Evolutionary conservation across 768 basidiomycete genomes (phyloP).

Genomic region (Naganishia vaughanmartiniae): DNA sequence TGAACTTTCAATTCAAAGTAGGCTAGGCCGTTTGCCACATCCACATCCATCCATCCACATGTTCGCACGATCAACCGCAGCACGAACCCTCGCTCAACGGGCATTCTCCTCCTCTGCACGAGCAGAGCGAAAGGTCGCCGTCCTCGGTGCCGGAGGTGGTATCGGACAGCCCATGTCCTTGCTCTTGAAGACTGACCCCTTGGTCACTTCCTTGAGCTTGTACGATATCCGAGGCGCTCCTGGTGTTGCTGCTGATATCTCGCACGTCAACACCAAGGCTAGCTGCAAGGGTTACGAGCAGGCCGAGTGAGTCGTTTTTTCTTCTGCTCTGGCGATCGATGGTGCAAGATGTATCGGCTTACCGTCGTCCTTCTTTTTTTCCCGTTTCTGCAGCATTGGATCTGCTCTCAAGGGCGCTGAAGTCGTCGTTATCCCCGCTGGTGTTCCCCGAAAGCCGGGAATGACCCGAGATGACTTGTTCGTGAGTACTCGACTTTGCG

Average conservation of each 20-base stretch:
- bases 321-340: not conserved
- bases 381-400: slow-evolving; percentile 63
- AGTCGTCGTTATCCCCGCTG: slow-evolving; percentile 96
- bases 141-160: slow-evolving; percentile 95
- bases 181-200: slow-evolving; percentile 79
- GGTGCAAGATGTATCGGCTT: not conserved
- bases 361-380: not conserved
- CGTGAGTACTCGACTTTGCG: slow-evolving; percentile 37
- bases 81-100: slow-evolving; percentile 38
- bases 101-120: slow-evolving; percentile 51
- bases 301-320: slow-evolving; percentile 30
- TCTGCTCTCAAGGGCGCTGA: slow-evolving; percentile 82
- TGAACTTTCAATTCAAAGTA: too few relatives aligned
- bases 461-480: slow-evolving; percentile 54
- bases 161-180: slow-evolving; percentile 95
- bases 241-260: slow-evolving; percentile 91
- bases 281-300: slow-evolving; percentile 68
- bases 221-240: slow-evolving; percentile 86
- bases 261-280: slow-evolving; percentile 85
- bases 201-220: slow-evolving; percentile 72
- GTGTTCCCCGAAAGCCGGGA: slow-evolving; percentile 92
- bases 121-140: slow-evolving; percentile 54
- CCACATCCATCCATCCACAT: slow-evolving; percentile 31
- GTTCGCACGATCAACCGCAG: slow-evolving; percentile 45
- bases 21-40: too few relatives aligned